phyloP scores from a whole-genome alignment of 305 asterid species.

The Fraxinus angustifolia region DNA sequence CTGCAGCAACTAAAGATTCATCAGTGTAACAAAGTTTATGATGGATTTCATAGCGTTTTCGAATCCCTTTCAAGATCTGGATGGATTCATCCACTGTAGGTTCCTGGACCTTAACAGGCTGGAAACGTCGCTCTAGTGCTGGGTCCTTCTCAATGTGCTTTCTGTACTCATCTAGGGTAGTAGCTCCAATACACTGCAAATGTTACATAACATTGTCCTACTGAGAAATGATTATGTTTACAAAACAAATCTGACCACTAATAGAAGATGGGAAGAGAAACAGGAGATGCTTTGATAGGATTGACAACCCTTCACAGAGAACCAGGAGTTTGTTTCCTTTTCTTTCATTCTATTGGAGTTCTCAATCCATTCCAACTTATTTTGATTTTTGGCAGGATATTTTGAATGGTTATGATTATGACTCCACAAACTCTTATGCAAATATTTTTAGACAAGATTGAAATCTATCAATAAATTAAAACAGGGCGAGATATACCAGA shows the following conservation, averaged over 20 bases:
- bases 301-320: not conserved
- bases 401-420: not conserved
- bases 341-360: not conserved
- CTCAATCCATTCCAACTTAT: not conserved
- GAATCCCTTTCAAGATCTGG: slow-evolving; percentile 80
- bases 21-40: slow-evolving; percentile 95
- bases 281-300: not conserved
- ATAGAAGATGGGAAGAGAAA: not conserved
- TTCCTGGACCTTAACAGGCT: slow-evolving; percentile 92
- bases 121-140: slow-evolving; percentile 89
- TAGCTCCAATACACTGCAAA: slow-evolving; percentile 85
- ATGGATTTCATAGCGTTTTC: slow-evolving; percentile 91
- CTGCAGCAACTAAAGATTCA: slow-evolving; percentile 83
- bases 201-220: not conserved
- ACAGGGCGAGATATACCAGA: not conserved
- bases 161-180: slow-evolving; percentile 92
- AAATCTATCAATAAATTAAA: not conserved
- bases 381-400: not conserved
- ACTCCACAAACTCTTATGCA: not conserved
- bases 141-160: slow-evolving; percentile 97
- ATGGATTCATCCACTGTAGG: slow-evolving; percentile 90
- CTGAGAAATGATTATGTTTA: not conserved
- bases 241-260: not conserved
- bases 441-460: not conserved
- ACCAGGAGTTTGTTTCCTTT: not conserved